Evolutionary conservation across 2,329 filamentous ascomycete genomes (phyloP).

Genomic region (Alternaria hordeiaustralica): DNA sequence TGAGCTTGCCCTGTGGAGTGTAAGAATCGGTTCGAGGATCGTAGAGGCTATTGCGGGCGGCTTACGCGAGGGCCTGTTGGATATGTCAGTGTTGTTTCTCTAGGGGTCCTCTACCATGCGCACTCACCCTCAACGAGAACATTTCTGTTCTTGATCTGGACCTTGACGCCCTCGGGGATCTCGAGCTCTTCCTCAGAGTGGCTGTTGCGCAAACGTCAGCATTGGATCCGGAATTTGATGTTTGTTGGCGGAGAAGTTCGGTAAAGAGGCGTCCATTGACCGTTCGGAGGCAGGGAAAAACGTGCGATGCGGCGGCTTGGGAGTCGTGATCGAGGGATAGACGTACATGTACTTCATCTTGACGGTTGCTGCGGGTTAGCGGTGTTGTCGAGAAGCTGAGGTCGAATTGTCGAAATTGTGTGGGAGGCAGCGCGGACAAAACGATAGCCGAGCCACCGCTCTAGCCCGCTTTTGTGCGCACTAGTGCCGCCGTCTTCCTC

Average conservation of each 20-base stretch:
- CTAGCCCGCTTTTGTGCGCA: constrained; percentile 13
- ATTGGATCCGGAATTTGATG: constrained; percentile 19
- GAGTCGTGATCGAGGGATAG: constrained; percentile 14
- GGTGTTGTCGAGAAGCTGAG: constrained; percentile 37
- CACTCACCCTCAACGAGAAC: constrained; percentile 97
- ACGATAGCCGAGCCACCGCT: constrained; percentile 20
- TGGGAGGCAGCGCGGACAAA: constrained; percentile 16
- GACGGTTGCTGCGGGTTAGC: constrained; percentile 52
- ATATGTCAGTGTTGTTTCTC: constrained; percentile 23
- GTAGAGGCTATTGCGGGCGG: constrained; percentile 9
- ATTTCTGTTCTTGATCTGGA: constrained; percentile 94
- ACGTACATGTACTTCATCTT: constrained; percentile 95
- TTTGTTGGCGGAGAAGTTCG: constrained; percentile 19
- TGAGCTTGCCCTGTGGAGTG: constrained; percentile 76
- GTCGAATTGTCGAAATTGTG: constrained; percentile 19
- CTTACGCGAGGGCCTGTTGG: constrained; percentile 42
- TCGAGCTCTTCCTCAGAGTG: constrained; percentile 95
- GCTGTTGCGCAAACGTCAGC: constrained; percentile 49
- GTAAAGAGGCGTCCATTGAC: constrained; percentile 18
- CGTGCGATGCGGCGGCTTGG: constrained; percentile 22
- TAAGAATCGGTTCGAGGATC: constrained; percentile 24
- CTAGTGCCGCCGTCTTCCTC: constrained; percentile 10
- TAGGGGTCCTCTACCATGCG: not conserved
- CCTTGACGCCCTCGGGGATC: constrained; percentile 97
- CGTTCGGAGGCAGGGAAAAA: constrained; percentile 15